Percentiles rank a stretch among this genome's conserved stretches.
These are phyloP conservation scores for Lepidopterella palustris DNA, from an alignment of 495 filamentous ascomycete genomes.

Conservation along the genomic window DNA sequence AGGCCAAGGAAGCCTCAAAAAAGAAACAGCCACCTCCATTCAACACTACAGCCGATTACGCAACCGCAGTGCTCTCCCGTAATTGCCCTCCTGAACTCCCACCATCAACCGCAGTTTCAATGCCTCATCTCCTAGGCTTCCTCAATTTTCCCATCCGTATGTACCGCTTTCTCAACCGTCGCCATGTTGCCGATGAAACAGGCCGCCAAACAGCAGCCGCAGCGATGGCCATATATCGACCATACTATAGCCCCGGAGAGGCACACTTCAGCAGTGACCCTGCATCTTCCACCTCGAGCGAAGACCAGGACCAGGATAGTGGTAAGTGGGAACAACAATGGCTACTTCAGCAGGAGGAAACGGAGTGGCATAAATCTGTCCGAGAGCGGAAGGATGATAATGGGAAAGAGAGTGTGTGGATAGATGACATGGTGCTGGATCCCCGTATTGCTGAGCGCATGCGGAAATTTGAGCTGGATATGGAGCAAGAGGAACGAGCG, in stretches of 20 bases:
- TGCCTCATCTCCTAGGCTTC: slow-evolving; percentile 92
- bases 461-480: slow-evolving; percentile 61
- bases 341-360: slow-evolving; percentile 71
- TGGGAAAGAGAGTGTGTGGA: slow-evolving; percentile 53
- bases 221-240: slow-evolving; percentile 59
- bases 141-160: slow-evolving; percentile 80
- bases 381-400: slow-evolving; percentile 53
- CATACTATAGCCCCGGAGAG: slow-evolving; percentile 36
- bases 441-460: slow-evolving; percentile 70
- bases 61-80: slow-evolving; percentile 51
- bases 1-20: slow-evolving; percentile 43
- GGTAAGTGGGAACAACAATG: slow-evolving; percentile 56
- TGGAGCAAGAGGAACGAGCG: slow-evolving; percentile 61
- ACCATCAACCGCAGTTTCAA: slow-evolving; percentile 63
- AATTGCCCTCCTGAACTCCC: slow-evolving; percentile 54
- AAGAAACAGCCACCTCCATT: slow-evolving; percentile 54
- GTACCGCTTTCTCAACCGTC: slow-evolving; percentile 82
- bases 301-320: background rate
- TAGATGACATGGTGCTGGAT: slow-evolving; percentile 72
- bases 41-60: slow-evolving; percentile 64
- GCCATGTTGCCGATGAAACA: slow-evolving; percentile 75
- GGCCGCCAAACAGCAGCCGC: slow-evolving; percentile 84
- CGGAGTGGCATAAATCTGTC: slow-evolving; percentile 78
- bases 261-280: slow-evolving; percentile 26
- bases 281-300: background rate